Evolutionary conservation across 768 basidiomycete genomes (phyloP).

Genomic region (Amanita subjunquillea): DNA sequence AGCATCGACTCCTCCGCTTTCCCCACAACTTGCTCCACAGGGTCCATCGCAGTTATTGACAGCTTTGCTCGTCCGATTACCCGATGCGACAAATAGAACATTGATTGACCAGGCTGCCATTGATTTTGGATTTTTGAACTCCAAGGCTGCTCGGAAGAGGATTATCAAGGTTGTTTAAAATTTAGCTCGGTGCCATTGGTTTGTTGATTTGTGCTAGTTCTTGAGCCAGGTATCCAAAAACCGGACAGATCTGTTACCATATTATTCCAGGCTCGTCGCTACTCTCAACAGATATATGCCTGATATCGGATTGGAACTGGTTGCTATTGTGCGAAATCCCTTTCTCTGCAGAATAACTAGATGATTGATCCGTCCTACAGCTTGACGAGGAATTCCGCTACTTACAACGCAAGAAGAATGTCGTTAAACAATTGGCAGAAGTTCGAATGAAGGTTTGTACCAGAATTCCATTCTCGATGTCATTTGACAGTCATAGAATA

Average conservation of each 20-base stretch:
- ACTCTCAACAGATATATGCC: slow-evolving; percentile 90
- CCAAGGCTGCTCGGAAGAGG: slow-evolving; percentile 90
- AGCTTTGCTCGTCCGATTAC: slow-evolving; percentile 79
- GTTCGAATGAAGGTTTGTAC: slow-evolving; percentile 65
- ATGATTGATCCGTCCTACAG: slow-evolving; percentile 27
- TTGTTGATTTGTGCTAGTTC: slow-evolving; percentile 39
- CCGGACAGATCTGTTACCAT: slow-evolving; percentile 82
- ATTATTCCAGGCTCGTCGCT: slow-evolving; percentile 85
- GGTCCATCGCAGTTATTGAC: slow-evolving; percentile 92
- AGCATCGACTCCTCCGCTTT: slow-evolving; percentile 44
- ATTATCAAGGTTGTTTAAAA: slow-evolving; percentile 57
- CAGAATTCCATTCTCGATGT: background rate
- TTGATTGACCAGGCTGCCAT: slow-evolving; percentile 90
- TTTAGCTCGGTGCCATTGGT: background rate
- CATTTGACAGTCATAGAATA: slow-evolving; percentile 45
- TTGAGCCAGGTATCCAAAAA: slow-evolving; percentile 79
- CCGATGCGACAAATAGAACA: slow-evolving; percentile 87
- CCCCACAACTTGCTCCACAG: slow-evolving; percentile 69
- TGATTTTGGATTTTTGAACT: slow-evolving; percentile 94
- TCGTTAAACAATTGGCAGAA: slow-evolving; percentile 83
- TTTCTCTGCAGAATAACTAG: background rate
- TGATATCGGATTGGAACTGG: slow-evolving; percentile 77
- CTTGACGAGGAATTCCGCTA: slow-evolving; percentile 97
- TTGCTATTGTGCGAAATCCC: slow-evolving; percentile 54
- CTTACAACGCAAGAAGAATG: slow-evolving; percentile 87